Percentiles rank a stretch among this genome's conserved stretches.
These are phyloP conservation scores for Talaromyces stipitatus DNA, from an alignment of 495 filamentous ascomycete species.

Conservation along the genomic window DNA sequence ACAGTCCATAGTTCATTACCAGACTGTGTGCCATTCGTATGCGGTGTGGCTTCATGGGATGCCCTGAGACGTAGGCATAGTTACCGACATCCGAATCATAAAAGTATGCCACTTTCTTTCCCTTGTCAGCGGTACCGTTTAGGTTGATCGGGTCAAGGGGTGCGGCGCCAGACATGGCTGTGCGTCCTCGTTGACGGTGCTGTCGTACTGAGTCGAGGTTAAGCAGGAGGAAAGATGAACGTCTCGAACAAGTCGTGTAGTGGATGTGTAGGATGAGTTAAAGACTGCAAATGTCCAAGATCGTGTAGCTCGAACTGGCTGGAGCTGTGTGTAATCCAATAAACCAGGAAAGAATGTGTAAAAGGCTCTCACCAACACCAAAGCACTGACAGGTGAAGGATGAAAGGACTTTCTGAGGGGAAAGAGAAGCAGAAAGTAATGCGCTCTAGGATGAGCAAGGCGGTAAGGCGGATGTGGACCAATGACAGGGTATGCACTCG, in stretches of 20 bases:
- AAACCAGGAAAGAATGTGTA: background rate
- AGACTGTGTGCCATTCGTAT: constrained; percentile 94
- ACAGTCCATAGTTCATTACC: constrained; percentile 98
- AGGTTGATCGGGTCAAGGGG: constrained; percentile 43
- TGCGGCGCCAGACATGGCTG: constrained; percentile 36
- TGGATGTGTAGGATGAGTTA: background rate
- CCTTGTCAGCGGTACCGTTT: constrained; percentile 41
- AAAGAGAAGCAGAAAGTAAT: background rate
- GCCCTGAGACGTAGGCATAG: constrained; percentile 94
- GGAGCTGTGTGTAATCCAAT: background rate
- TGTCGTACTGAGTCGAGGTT: background rate
- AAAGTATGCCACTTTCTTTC: constrained; percentile 88
- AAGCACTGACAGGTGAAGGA: background rate
- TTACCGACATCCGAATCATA: constrained; percentile 97
- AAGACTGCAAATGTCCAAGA: background rate
- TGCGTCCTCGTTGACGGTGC: background rate
- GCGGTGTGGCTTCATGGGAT: constrained; percentile 99
- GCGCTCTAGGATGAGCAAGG: background rate
- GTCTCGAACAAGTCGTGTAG: background rate
- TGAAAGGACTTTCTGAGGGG: background rate
- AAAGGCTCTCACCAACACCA: background rate
- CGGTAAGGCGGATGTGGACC: constrained; percentile 3
- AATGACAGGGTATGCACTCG: background rate
- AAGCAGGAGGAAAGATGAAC: background rate
- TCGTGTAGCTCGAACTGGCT: background rate